Base-by-base conservation (phyloP, 2,329 filamentous ascomycete species). In the Xylaria sp. region DNA sequence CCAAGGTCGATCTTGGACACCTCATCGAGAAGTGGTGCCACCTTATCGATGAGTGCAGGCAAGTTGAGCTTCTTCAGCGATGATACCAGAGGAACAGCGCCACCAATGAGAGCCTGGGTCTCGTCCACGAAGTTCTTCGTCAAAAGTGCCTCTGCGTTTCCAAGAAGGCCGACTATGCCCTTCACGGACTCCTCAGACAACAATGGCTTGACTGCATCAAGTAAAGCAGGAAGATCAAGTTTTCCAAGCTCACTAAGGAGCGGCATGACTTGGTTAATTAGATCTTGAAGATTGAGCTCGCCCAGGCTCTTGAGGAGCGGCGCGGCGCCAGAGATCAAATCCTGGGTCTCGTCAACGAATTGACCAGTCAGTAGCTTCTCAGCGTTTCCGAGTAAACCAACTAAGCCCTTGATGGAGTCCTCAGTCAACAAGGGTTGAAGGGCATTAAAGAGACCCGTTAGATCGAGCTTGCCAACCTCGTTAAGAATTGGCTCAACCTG, bases 161-260 rank as follows among this genome's bases (percentile, higher is more conserved):
- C 70, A 34, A 79, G 66, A 1, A 79, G 72, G 12, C 70, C 72
- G 25, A 78, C 65, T 25, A 79, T 69, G 10, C 76, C 76, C 55
- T 76, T 70, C 15, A 79, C 69, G 1, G 74, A 76, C 18, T 78
- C 71, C 2, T 72, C 58, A 0, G 76, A 79, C 20, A 83, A 67
- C 0, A 82, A 70, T 12, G 81, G 81, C 8, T 72, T 72, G 6
- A 80, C 63, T 3, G 80, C 75, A 3, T 77, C 72, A 0, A 81
- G 56, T 1, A 81, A 65, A 1, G 73, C 73, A 52, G 76, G 67
- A 1, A 82, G 72, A 25, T 82, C 77, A 2, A 81, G 71, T 55
- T 79, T 76, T 50, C 76, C 73, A 1, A 81, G 68, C 4, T 73
- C 75, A 1, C 72, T 72, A 3, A 82, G 72, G 0, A 82, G 67